Conservation (phyloP, 306 rosid species). For the Hippophae tibetana region DNA sequence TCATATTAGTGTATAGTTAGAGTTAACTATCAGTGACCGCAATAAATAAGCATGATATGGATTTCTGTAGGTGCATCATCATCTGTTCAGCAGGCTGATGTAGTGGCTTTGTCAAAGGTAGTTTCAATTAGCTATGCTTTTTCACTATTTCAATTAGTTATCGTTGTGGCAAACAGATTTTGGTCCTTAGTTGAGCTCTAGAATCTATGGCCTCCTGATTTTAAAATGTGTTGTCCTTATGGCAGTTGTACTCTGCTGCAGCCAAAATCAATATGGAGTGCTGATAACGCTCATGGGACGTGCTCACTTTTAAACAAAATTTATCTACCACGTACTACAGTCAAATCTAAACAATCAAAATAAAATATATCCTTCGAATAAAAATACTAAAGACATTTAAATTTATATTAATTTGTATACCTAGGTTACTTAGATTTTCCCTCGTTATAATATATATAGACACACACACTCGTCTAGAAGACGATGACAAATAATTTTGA, state of each 20-base stretch:
- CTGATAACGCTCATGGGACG: conserved; percentile 46
- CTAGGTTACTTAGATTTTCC: too few relatives aligned
- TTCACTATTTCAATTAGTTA: background rate
- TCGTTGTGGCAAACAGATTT: too few relatives aligned
- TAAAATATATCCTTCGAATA: too few relatives aligned
- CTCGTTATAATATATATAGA: too few relatives aligned
- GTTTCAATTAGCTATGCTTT: background rate
- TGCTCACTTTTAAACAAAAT: conserved; percentile 31
- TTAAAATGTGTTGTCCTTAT: conserved; percentile 25
- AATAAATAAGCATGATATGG: conserved; percentile 9
- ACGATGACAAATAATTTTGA: too few relatives aligned
- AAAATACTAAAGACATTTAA: too few relatives aligned
- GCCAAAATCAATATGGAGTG: conserved; percentile 80
- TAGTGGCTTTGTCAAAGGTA: conserved; percentile 76
- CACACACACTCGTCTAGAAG: too few relatives aligned
- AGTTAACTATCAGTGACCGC: background rate
- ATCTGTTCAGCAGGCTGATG: conserved; percentile 54
- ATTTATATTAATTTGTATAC: too few relatives aligned
- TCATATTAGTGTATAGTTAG: background rate
- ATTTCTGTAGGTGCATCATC: conserved; percentile 43
- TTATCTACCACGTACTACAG: too few relatives aligned
- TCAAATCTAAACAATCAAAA: too few relatives aligned
- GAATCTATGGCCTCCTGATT: conserved; percentile 8
- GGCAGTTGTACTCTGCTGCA: conserved; percentile 61
- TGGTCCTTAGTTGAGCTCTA: background rate